Conservation (phyloP, 495 filamentous ascomycete genomes). For the Podospora conica region DNA sequence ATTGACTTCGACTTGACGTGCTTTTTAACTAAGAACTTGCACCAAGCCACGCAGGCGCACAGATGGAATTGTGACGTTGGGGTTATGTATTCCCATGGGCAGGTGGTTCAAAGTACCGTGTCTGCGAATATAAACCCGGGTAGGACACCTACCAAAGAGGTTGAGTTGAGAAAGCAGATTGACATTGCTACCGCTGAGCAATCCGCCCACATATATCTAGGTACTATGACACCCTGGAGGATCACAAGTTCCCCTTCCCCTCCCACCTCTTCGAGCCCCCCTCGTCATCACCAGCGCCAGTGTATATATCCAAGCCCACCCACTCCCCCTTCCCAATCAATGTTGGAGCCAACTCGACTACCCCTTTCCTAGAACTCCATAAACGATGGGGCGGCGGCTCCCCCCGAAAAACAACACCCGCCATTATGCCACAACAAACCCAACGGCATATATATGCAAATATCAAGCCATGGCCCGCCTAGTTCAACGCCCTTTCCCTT, state of each 20-base stretch:
- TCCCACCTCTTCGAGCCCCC: no score
- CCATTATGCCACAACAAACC: neutral
- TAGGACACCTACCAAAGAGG: neutral
- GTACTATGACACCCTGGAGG: neutral
- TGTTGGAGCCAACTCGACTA: neutral
- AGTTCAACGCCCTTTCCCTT: neutral
- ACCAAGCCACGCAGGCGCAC: neutral
- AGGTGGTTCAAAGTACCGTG: no score
- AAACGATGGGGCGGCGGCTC: neutral
- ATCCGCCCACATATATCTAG: neutral
- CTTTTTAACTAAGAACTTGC: no score
- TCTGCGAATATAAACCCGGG: no score
- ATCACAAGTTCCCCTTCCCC: neutral
- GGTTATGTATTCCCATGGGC: no score
- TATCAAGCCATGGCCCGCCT: neutral
- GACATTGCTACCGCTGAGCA: neutral
- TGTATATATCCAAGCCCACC: neutral
- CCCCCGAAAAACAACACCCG: slow-evolving; percentile 2
- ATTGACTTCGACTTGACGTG: neutral
- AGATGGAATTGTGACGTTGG: neutral
- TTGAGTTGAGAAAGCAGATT: neutral
- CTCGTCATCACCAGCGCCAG: neutral
- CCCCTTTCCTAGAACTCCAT: neutral
- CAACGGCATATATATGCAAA: neutral
- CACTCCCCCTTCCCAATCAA: neutral